Conservation (phyloP, 805 yeast species). For the Yueomyces sinensis region DNA sequence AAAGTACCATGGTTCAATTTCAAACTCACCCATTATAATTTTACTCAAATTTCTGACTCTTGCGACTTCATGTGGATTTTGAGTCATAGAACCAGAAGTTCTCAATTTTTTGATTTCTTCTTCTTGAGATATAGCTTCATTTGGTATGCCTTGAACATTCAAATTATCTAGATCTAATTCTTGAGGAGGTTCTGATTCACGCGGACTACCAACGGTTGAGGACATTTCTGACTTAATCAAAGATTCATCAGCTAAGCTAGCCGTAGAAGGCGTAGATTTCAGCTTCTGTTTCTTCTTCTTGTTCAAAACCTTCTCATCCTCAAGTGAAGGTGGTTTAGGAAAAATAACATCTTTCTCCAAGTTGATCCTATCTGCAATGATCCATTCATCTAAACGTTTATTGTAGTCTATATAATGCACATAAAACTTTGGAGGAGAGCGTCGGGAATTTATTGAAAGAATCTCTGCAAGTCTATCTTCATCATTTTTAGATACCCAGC, state of each 20-base stretch:
- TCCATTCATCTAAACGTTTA: conserved; percentile 96
- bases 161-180: conserved; percentile 75
- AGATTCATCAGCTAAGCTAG: not conserved
- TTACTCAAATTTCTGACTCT: conserved; percentile 72
- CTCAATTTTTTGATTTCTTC: conserved; percentile 87
- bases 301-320: conserved; percentile 27
- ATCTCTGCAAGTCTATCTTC: conserved; percentile 77
- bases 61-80: conserved; percentile 73
- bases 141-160: conserved; percentile 67
- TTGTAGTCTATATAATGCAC: conserved; percentile 92
- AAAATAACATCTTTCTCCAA: conserved; percentile 52
- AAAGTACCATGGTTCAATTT: conserved; percentile 98
- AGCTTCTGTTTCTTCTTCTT: conserved; percentile 27
- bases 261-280: conserved; percentile 8
- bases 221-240: conserved; percentile 1
- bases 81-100: conserved; percentile 97
- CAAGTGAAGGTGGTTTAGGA: conserved; percentile 47
- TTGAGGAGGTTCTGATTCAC: conserved; percentile 32
- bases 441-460: conserved; percentile 57
- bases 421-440: conserved; percentile 70
- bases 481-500: conserved; percentile 69
- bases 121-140: conserved; percentile 68
- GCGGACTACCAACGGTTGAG: conserved; percentile 8
- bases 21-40: conserved; percentile 76
- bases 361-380: conserved; percentile 58